Base-by-base conservation (phyloP, 2,329 filamentous ascomycete species). In the Diaporthe sp. region DNA sequence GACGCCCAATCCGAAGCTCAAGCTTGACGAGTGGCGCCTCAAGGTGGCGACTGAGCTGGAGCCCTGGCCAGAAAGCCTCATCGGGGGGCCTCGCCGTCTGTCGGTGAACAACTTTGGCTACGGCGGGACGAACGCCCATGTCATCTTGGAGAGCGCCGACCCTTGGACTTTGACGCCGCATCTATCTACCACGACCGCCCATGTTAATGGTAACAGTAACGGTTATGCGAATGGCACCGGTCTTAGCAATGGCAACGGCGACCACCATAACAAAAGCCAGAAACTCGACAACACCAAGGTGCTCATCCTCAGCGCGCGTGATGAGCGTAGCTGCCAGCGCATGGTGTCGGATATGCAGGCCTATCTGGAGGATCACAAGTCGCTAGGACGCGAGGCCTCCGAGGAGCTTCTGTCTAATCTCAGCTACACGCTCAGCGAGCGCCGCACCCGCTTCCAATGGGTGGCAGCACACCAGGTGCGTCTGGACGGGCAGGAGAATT, bases 61-160 rank as follows among this genome's bases (percentile, higher is more conserved):
- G 55, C 75, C 67, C 72, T 74, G 75, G 75, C 77, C 12, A 6
- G 55, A n/a, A n/a, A n/a, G n/a, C n/a, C n/a, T n/a, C 54, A 5
- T 33, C 22, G 6, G n/a, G n/a, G 2, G 30, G 9, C 54, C 76
- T 9, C 76, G 74, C 54, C 76, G 66, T 45, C 79, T 77, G 25
- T 76, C 30, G 66, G 79, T 86, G 64, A 85, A 85, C 75, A 84
- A 82, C 10, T 87, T 87, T 73, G 86, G 86, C 2, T 87, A 84
- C 38, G 86, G 86, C 22, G 86, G 86, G 40, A 83, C 83, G 25
- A 87, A 87, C 73, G 83, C 82, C 0, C 86, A 88, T 72, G 81
- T 81, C 5, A 83, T 87, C 8, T 74, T 88, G 50, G 81, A 83
- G 67, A n/a, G n/a, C n/a, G n/a, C n/a, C n/a, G n/a, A n/a, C n/a